Conservation (phyloP, 129 eudicot species). For the Logfia minima region DNA sequence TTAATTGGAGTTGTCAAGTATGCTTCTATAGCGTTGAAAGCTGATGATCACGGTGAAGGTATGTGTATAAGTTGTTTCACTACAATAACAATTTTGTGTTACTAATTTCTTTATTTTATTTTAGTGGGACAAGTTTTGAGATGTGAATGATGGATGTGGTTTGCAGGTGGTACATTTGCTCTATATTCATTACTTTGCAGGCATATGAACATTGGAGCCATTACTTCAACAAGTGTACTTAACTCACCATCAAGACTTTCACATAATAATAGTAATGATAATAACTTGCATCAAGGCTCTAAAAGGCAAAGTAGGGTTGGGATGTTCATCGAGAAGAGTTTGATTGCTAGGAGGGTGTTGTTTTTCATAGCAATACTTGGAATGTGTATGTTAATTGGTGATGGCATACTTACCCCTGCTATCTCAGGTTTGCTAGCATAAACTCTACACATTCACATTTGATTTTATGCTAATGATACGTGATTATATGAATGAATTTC, state of each 20-base stretch:
- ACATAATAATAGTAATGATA: conserved; percentile 8
- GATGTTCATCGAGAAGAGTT: conserved; percentile 57
- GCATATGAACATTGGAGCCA: conserved; percentile 53
- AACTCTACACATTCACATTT: not conserved
- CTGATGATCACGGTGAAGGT: conserved; percentile 91
- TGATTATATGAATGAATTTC: too few relatives aligned
- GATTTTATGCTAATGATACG: too few relatives aligned
- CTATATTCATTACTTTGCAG: conserved; percentile 71
- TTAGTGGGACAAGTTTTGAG: conserved; percentile 16
- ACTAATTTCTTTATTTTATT: not conserved
- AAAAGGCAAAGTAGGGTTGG: conserved; percentile 48
- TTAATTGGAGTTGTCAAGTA: conserved; percentile 67
- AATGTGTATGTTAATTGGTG: conserved; percentile 81
- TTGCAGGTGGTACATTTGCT: conserved; percentile 78
- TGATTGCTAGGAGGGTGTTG: conserved; percentile 59
- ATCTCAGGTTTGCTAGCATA: conserved; percentile 34
- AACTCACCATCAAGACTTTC: conserved; percentile 30
- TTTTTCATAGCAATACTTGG: conserved; percentile 68
- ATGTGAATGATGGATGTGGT: conserved; percentile 16
- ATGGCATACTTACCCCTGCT: conserved; percentile 78
- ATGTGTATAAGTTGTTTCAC: too few relatives aligned
- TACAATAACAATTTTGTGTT: too few relatives aligned
- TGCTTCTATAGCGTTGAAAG: conserved; percentile 53
- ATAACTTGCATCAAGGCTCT: conserved; percentile 19
- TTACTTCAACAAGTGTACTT: conserved; percentile 37